These are phyloP conservation scores for Zasmidium angulare DNA, from an alignment of 2,329 filamentous ascomycete species.

Conservation along the genomic window DNA sequence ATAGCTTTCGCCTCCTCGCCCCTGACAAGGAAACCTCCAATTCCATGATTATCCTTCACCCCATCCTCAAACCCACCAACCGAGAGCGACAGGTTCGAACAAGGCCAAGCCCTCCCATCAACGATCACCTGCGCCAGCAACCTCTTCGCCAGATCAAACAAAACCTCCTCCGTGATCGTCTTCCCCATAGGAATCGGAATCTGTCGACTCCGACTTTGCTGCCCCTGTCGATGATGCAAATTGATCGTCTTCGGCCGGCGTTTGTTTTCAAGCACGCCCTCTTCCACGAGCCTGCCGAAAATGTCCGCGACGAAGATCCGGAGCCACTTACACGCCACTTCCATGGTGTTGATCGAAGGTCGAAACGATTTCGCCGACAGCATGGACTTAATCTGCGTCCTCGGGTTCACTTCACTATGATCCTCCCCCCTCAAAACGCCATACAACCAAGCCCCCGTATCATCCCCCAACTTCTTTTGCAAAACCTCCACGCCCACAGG, in stretches of 20 bases:
- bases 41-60: constrained; percentile 77
- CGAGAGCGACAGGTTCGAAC: constrained; percentile 82
- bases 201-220: constrained; percentile 72
- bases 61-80: constrained; percentile 93
- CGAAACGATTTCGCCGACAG: constrained; percentile 93
- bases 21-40: constrained; percentile 78
- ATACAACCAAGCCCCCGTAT: constrained; percentile 83
- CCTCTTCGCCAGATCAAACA: constrained; percentile 75
- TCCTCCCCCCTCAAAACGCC: constrained; percentile 84
- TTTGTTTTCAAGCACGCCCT: constrained; percentile 84
- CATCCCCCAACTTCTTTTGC: constrained; percentile 75
- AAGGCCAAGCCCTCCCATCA: constrained; percentile 84
- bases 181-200: constrained; percentile 75
- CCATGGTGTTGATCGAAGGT: constrained; percentile 73
- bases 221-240: constrained; percentile 74
- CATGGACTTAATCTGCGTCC: constrained; percentile 97
- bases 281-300: constrained; percentile 82
- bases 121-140: constrained; percentile 74
- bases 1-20: constrained; percentile 54
- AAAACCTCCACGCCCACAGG: constrained; percentile 71
- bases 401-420: constrained; percentile 79
- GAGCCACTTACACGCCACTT: constrained; percentile 82
- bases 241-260: constrained; percentile 83
- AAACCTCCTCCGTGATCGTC: constrained; percentile 65
- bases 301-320: constrained; percentile 91